These are phyloP conservation scores for Phlegmacium glaucopus DNA, from an alignment of 768 basidiomycete species.

Conservation along the genomic window DNA sequence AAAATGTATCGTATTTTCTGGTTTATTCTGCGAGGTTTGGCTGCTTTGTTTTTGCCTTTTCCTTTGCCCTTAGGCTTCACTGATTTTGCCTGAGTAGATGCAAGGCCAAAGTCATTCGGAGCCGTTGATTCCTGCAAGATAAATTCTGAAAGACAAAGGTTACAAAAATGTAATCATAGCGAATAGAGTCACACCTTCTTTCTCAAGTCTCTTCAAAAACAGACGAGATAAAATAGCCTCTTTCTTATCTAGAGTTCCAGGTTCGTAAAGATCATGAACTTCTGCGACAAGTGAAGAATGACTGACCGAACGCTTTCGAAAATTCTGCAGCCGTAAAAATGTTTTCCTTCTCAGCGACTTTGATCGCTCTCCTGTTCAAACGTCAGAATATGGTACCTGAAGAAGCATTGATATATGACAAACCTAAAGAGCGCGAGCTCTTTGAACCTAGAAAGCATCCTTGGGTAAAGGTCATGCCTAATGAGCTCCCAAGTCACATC, in stretches of 20 bases:
- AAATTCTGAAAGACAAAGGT: slow-evolving; percentile 43
- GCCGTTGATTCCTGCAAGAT: slow-evolving; percentile 48
- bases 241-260: slow-evolving; percentile 34
- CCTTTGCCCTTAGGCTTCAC: slow-evolving; percentile 37
- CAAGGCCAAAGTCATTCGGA: slow-evolving; percentile 47
- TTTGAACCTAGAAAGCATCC: slow-evolving; percentile 60
- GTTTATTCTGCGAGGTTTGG: slow-evolving; percentile 41
- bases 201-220: slow-evolving; percentile 65
- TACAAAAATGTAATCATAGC: neutral
- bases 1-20: slow-evolving; percentile 61
- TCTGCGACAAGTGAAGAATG: neutral
- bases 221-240: slow-evolving; percentile 54
- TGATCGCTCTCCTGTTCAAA: slow-evolving; percentile 58
- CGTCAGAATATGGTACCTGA: neutral
- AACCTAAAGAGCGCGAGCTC: slow-evolving; percentile 74
- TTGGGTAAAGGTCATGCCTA: slow-evolving; percentile 51
- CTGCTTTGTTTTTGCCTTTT: slow-evolving; percentile 37
- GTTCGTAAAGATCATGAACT: neutral
- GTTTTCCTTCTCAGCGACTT: slow-evolving; percentile 53
- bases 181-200: slow-evolving; percentile 48
- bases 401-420: neutral
- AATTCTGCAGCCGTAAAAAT: slow-evolving; percentile 47
- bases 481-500: slow-evolving; percentile 73
- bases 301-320: slow-evolving; percentile 57
- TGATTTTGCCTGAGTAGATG: slow-evolving; percentile 30